Evolutionary conservation across 345 rosid species (phyloP).

Genomic region (Populus ilicifolia): DNA sequence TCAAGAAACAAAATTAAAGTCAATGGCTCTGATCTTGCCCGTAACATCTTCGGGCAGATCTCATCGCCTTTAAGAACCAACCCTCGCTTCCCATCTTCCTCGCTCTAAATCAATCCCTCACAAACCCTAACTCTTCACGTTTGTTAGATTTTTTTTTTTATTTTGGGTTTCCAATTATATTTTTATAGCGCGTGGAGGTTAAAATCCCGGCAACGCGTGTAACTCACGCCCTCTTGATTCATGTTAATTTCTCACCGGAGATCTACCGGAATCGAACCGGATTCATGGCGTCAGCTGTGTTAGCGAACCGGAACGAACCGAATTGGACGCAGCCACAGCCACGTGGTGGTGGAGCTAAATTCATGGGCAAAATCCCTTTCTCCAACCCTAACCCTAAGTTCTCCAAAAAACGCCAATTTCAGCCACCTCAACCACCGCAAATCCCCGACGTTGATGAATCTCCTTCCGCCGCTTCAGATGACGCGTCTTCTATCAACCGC

Average conservation of each 20-base stretch:
- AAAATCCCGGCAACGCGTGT: constrained; percentile 37
- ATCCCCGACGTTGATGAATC: constrained; percentile 34
- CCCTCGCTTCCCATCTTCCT: constrained; percentile 35
- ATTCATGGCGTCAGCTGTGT: constrained; percentile 51
- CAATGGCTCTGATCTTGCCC: constrained; percentile 36
- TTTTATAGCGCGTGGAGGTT: constrained; percentile 20
- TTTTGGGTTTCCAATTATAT: not conserved
- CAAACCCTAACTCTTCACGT: constrained; percentile 24
- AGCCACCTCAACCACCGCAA: constrained; percentile 16
- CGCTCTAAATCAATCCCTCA: constrained; percentile 31
- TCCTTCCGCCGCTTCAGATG: constrained; percentile 54
- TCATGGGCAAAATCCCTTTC: constrained; percentile 53
- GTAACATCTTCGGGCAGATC: constrained; percentile 44
- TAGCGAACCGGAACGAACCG: constrained; percentile 47
- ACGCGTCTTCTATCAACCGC: constrained; percentile 46
- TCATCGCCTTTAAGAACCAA: constrained; percentile 50
- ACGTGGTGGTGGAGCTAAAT: constrained; percentile 35
- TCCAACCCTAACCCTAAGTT: constrained; percentile 53
- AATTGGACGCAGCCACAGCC: constrained; percentile 45
- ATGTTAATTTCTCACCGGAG: constrained; percentile 27
- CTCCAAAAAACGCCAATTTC: constrained; percentile 44
- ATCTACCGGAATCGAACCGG: constrained; percentile 19
- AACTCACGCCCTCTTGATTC: constrained; percentile 7
- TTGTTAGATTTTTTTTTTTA: not conserved
- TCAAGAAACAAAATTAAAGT: not conserved